Evolutionary conservation across 1,284 basidiomycete species (phyloP), one percentile per base, ranked within the genome.

Genomic region (Cryptococcus depauperatus): DNA sequence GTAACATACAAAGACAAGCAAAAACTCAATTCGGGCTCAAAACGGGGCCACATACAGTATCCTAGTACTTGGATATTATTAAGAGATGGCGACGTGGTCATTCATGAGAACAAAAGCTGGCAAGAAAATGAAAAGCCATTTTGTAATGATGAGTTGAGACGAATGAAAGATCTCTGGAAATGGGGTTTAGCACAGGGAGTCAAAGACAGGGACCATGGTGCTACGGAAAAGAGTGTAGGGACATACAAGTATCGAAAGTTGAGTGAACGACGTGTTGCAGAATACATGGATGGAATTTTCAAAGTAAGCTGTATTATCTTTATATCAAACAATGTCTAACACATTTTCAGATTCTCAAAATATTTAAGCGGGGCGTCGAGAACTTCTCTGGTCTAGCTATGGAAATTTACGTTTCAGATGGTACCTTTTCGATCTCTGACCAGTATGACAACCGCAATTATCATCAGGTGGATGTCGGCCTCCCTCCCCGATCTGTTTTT

Each of bases 401-500:
- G 23, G 65, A 68, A 37, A 35, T 66, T 0, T 68, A 65, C 53
- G 43, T 65, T 5, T 42, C 61, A 1, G 66, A 68, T 43, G 66
- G 66, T 9, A 65, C 66, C 3, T 40, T 48, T 3, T 49, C 44
- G 5, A n/a, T 33, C 2, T 14, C 18, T 3, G 18, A 10, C 10
- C 10, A n/a, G 10, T n/a, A 30, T 30, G n/a, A 30, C 5, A 46
- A 48, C 11, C 51, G 55, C 27, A 64, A 65, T 46, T 65, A 50
- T 33, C 63, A 62, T 44, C 27, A 45, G 14, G 32, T 61, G 14
- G 18, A 16, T 18, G 26, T 29, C 11, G 42, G 35, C 23, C 21
- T 60, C 2, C 59, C 57, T 8, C 37, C 28, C 13, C 26, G 33
- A 3, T 43, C 53, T 5, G 33, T 63, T 10, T 57, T 44, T 41